A percentile compares a stretch with the other conserved stretches of the same genome.
Conservation (phyloP, 2,329 filamentous ascomycete genomes). For the Fusarium sp. region DNA sequence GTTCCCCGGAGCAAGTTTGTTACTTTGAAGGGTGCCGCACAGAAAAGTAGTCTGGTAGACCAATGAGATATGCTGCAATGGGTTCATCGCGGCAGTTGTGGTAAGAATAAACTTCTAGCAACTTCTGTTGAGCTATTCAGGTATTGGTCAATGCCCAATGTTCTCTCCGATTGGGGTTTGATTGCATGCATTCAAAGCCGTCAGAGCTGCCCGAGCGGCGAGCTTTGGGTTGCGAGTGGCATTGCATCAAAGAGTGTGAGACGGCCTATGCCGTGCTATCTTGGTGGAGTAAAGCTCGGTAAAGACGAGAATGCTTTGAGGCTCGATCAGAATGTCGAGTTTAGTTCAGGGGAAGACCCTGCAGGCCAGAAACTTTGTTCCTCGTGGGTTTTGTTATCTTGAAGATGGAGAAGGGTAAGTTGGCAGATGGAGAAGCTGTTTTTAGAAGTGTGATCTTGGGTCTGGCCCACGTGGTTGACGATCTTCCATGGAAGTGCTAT, state of each 20-base stretch:
- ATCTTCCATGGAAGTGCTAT: neutral
- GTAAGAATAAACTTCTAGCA: slow-evolving; percentile 5
- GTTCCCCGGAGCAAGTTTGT: slow-evolving; percentile 13
- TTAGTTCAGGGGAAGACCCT: slow-evolving; percentile 43
- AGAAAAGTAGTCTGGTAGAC: neutral
- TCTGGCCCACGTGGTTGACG: slow-evolving; percentile 19
- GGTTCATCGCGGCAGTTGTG: slow-evolving; percentile 4
- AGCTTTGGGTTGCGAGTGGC: slow-evolving; percentile 28
- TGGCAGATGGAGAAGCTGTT: slow-evolving; percentile 12
- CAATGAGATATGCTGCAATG: neutral
- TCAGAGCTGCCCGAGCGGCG: slow-evolving; percentile 30
- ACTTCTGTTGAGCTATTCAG: slow-evolving; percentile 2
- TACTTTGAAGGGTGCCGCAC: slow-evolving; percentile 2
- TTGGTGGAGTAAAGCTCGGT: slow-evolving; percentile 17
- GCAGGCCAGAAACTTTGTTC: slow-evolving; percentile 29
- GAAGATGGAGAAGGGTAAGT: slow-evolving; percentile 29
- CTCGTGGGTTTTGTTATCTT: slow-evolving; percentile 16
- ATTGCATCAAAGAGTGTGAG: slow-evolving; percentile 20
- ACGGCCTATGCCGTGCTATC: neutral
- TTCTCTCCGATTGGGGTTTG: neutral
- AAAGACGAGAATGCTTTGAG: slow-evolving; percentile 37
- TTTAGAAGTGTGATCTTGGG: slow-evolving; percentile 3
- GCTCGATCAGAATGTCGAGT: slow-evolving; percentile 40
- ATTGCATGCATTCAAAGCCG: neutral
- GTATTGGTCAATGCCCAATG: slow-evolving; percentile 18